Evolutionary conservation across 1,139 yeast genomes (phyloP), one percentile per base, ranked within the genome.

Genomic region (Hansenula anomala): DNA sequence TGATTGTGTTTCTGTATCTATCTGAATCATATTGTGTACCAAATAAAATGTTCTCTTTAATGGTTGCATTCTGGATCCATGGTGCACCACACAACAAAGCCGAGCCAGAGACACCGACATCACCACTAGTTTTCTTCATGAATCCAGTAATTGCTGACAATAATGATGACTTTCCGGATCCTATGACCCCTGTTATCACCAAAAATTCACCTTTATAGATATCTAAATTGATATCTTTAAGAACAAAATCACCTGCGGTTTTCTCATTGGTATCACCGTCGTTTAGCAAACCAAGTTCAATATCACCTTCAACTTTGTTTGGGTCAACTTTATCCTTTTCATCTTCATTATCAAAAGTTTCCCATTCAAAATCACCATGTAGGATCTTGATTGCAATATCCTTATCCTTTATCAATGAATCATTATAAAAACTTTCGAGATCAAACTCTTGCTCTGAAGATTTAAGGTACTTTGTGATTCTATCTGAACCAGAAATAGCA

Each of bases 11-110:
- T 1, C 72, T 62, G 52, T 88, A 88, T 53, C 67, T 69, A 9
- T 64, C 60, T 42, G 71, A 66, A 41, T 84, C 80, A 43, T 56
- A 81, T 2, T 70, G 72, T 7, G 64, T 56, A 2, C 96, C 96
- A 61, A 88, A 89, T 1, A 73, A 44, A 42, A 88, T 86, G 53
- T 89, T 88, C 25, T 85, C 82, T 46, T 75, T 69, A 6, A 87
- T 81, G 1, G 95, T 82, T 2, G 88, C 80, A 56, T 87, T 88
- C 59, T 84, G 95, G 40, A 86, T 78, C 96, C 96, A 88, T 12
- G 94, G 90, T 34, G 78, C 77, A 26, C 69, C 68, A 49, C 69
- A 63, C 28, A 63, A 38, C 28, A 65, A 48, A 18, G 63, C 38
- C 14, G 59, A 51, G n/a, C 78, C 77, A 45, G 67, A 60, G 4